These are phyloP conservation scores for Ophiocordyceps camponoti-saundersi DNA, from an alignment of 2,329 filamentous ascomycete species.

Conservation along the genomic window DNA sequence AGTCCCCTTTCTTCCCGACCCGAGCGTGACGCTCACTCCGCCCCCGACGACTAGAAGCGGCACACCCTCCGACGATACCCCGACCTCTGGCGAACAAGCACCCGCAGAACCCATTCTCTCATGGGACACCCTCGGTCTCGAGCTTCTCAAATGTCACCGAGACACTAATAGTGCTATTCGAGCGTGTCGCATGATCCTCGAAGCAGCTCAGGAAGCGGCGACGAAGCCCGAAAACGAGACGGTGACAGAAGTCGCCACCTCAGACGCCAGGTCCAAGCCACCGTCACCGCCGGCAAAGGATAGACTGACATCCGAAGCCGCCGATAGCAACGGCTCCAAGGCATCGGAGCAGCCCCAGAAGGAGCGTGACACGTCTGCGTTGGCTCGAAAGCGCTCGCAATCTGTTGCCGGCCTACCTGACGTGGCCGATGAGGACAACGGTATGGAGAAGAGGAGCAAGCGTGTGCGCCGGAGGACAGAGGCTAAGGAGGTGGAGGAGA, in stretches of 20 bases:
- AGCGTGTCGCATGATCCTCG: slow-evolving; percentile 12
- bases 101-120: slow-evolving; percentile 7
- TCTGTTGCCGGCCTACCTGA: slow-evolving; percentile 42
- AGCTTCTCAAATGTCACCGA: slow-evolving; percentile 15
- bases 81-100: neutral
- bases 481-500: slow-evolving; percentile 37
- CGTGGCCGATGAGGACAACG: slow-evolving; percentile 36
- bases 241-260: neutral
- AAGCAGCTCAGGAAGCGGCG: slow-evolving; percentile 6
- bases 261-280: neutral
- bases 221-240: neutral
- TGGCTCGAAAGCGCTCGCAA: slow-evolving; percentile 43
- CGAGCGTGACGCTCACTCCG: slow-evolving; percentile 21
- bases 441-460: slow-evolving; percentile 46
- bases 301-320: slow-evolving; percentile 7
- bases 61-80: neutral
- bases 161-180: slow-evolving; percentile 12
- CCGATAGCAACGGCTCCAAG: slow-evolving; percentile 8
- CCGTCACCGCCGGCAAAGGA: slow-evolving; percentile 6
- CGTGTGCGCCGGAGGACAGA: slow-evolving; percentile 34
- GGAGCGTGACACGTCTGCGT: slow-evolving; percentile 19
- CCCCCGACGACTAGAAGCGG: slow-evolving; percentile 4
- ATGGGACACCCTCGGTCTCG: slow-evolving; percentile 17
- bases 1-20: slow-evolving; percentile 42
- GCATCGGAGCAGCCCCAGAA: slow-evolving; percentile 13